Evolutionary conservation across 495 filamentous ascomycete species (phyloP).

Genomic region (Hypoxylon fuscum): DNA sequence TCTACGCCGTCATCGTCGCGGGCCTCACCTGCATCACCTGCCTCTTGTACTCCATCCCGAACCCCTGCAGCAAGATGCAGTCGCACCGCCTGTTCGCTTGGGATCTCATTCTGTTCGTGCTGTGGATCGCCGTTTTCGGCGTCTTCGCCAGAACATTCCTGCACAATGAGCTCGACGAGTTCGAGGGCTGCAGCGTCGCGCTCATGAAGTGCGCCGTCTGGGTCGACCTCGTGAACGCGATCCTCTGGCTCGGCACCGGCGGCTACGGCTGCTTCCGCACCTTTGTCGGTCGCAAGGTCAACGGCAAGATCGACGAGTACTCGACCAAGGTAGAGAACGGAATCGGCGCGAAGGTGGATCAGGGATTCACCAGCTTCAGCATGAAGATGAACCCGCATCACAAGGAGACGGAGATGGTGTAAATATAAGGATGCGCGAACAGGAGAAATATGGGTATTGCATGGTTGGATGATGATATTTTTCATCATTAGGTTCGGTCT

Average conservation of each 20-base stretch:
- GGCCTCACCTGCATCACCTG: slow-evolving; percentile 38
- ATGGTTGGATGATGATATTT: slow-evolving; percentile 2
- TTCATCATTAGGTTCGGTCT: not conserved
- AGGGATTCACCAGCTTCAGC: slow-evolving; percentile 29
- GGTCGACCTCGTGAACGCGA: slow-evolving; percentile 71
- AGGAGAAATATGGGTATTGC: not conserved
- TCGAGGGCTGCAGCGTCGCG: slow-evolving; percentile 53
- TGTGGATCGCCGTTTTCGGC: slow-evolving; percentile 75
- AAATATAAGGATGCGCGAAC: not conserved
- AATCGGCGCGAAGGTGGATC: slow-evolving; percentile 33
- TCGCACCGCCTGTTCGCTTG: slow-evolving; percentile 44
- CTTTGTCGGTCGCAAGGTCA: slow-evolving; percentile 45
- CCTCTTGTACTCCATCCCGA: slow-evolving; percentile 43
- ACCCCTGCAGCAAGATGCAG: slow-evolving; percentile 38
- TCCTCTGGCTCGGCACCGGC: slow-evolving; percentile 67
- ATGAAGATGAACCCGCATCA: slow-evolving; percentile 29
- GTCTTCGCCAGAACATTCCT: slow-evolving; percentile 77
- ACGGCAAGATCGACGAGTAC: slow-evolving; percentile 42
- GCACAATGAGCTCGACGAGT: slow-evolving; percentile 59
- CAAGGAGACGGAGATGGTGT: slow-evolving; percentile 30
- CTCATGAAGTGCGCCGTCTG: slow-evolving; percentile 78
- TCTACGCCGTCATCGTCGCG: slow-evolving; percentile 42
- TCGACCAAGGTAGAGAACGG: slow-evolving; percentile 33
- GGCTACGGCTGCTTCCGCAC: slow-evolving; percentile 46
- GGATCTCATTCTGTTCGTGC: slow-evolving; percentile 51